Evolutionary conservation across 768 basidiomycete genomes (phyloP), one percentile per base, ranked within the genome.

Genomic region (Termitomyces sp.): DNA sequence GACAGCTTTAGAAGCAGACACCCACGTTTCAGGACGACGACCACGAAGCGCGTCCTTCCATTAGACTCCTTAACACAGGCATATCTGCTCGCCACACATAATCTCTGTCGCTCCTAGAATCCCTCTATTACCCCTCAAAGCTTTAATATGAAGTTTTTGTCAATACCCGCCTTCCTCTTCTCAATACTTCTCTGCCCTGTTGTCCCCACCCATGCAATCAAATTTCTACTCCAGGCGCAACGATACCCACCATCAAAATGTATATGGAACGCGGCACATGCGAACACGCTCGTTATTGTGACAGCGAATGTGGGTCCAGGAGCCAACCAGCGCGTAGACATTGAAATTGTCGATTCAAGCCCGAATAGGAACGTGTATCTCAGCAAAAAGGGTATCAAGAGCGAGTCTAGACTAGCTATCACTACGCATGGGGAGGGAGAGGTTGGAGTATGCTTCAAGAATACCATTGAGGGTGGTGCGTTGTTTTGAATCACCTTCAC

Each of bases 351-450:
- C 48, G 96, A 98, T 71, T 91, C 92, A 19, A 86, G 85, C 43
- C 77, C 85, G 22, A 80, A 86, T 64, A 82, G 84, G 63, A 98
- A 98, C 69, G 84, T 94, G 10, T 98, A 98, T 69, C 75, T 98
- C 61, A 87, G 82, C 65, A 99, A 98, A 74, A 83, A 76, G 68
- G 84, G 83, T 38, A 88, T 99, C 65, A 89, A 85, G 54, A 92
- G 82, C 6, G 96, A 99, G 77, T 90, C 94, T 17, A 79, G 96
- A 64, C 77, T 99, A 57, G 96, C 96, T 10, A 80, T 99, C 60
- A 99, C 96, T 2, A 87, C 93, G 10, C 97, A 98, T 70, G 81
- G 84, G 34, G 90, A 95, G 45, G 95, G 91, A 5, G 93, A 99
- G 66, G 84, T 99, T 10, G 97, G 97, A 0, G 94, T 98, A 5